These are phyloP conservation scores for Shiraia bambusicola DNA, from an alignment of 2,329 filamentous ascomycete species.

Conservation along the genomic window DNA sequence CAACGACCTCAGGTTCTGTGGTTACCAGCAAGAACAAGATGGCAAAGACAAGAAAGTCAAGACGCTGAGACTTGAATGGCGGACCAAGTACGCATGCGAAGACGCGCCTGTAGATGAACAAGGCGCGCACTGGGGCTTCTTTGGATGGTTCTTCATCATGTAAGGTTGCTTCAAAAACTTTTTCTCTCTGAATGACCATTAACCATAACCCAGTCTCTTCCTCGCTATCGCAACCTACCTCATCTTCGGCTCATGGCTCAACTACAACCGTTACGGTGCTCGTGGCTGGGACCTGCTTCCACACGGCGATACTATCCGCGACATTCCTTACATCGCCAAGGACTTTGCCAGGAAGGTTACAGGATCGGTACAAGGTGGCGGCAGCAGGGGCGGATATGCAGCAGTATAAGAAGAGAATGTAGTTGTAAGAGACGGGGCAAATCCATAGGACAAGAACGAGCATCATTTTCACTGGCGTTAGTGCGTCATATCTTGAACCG, in stretches of 20 bases:
- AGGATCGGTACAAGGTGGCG: constrained; percentile 80
- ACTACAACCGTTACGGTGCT: constrained; percentile 95
- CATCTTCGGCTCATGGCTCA: constrained; percentile 97
- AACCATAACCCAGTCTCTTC: constrained; percentile 65
- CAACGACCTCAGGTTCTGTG: constrained; percentile 71
- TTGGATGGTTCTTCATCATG: constrained; percentile 96
- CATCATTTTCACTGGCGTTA: constrained; percentile 1
- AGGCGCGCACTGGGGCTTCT: constrained; percentile 81
- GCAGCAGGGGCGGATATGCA: constrained; percentile 87
- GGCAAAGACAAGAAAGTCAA: constrained; percentile 55
- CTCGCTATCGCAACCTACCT: constrained; percentile 83
- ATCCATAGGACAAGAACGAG: neutral
- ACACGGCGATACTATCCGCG: constrained; percentile 87
- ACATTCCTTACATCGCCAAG: constrained; percentile 87
- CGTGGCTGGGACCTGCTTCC: constrained; percentile 93
- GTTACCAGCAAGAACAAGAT: constrained; percentile 60
- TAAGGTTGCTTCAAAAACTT: constrained; percentile 52
- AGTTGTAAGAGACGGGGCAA: neutral
- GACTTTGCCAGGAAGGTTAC: constrained; percentile 81
- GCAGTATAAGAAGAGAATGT: constrained; percentile 64
- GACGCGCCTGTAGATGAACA: constrained; percentile 47
- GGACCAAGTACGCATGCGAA: constrained; percentile 79
- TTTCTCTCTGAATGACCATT: constrained; percentile 5
- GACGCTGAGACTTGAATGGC: constrained; percentile 77
- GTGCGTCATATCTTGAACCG: neutral